A percentile compares a stretch with the other conserved stretches of the same genome.
These are phyloP conservation scores for Cryptococcus sp. DNA, from an alignment of 1,284 basidiomycete species.

Conservation along the genomic window DNA sequence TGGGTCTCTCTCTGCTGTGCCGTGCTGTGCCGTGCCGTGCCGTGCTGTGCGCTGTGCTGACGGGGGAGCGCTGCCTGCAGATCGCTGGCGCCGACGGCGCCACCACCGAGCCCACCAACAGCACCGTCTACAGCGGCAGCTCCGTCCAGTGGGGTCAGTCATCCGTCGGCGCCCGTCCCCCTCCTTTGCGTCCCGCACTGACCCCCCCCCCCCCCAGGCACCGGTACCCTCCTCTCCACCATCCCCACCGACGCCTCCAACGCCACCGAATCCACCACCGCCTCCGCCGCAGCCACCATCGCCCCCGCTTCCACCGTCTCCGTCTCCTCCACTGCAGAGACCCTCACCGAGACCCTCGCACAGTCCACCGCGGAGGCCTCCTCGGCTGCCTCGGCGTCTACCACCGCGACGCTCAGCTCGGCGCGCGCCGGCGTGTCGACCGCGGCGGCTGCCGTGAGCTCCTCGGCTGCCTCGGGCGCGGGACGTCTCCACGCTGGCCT, in stretches of 20 bases:
- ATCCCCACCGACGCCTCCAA: constrained; percentile 4
- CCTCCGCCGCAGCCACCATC: neutral
- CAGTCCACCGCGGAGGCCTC: neutral
- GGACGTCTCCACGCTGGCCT: neutral
- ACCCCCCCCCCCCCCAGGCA: constrained; percentile 13
- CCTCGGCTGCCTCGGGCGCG: neutral
- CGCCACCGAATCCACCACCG: neutral
- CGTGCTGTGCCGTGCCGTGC: too few relatives aligned
- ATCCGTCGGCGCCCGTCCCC: neutral
- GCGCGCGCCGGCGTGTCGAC: neutral
- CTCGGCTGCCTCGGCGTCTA: neutral
- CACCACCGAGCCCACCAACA: constrained; percentile 39
- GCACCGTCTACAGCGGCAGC: constrained; percentile 32
- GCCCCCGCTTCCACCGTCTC: neutral
- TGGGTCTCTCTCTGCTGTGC: neutral
- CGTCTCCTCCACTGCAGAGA: neutral
- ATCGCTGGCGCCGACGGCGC: constrained; percentile 44
- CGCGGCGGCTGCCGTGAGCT: neutral
- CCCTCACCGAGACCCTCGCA: neutral
- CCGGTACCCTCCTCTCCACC: constrained; percentile 24
- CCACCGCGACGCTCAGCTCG: neutral
- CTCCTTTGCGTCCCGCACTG: neutral
- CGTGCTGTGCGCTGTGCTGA: too few relatives aligned
- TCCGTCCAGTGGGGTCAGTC: constrained; percentile 41
- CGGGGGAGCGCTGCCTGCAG: too few relatives aligned